Conservation (phyloP, 1,139 yeast genomes). For the Yamadazyma atlantica region DNA sequence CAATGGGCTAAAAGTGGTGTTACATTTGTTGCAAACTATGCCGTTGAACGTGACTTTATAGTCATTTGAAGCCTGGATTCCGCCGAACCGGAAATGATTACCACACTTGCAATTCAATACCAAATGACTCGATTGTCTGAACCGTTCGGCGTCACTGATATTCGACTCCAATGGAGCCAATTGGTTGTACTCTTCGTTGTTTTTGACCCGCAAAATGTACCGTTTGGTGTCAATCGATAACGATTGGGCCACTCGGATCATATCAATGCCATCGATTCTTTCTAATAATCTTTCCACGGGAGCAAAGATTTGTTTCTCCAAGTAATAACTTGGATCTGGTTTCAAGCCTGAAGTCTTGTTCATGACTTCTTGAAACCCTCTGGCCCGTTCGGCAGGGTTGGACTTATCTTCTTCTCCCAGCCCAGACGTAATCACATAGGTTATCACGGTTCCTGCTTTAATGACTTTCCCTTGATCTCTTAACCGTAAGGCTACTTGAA, state of each 20-base stretch:
- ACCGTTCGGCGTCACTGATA: constrained; percentile 79
- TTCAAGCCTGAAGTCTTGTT: constrained; percentile 47
- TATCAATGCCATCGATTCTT: constrained; percentile 84
- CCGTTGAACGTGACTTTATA: constrained; percentile 68
- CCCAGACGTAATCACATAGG: constrained; percentile 69
- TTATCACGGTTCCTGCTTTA: constrained; percentile 86
- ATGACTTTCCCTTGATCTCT: constrained; percentile 79
- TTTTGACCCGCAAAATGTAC: constrained; percentile 51
- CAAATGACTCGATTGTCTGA: constrained; percentile 60
- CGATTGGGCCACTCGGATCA: constrained; percentile 70
- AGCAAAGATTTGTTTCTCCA: constrained; percentile 86
- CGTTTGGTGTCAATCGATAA: constrained; percentile 76
- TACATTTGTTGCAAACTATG: constrained; percentile 66
- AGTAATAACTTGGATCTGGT: constrained; percentile 78
- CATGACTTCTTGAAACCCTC: constrained; percentile 72
- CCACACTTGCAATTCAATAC: constrained; percentile 66
- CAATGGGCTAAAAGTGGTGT: constrained; percentile 47
- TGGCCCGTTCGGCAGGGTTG: constrained; percentile 70
- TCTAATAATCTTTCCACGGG: constrained; percentile 89
- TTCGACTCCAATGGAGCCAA: constrained; percentile 79
- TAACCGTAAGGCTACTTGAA: constrained; percentile 85
- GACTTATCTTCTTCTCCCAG: constrained; percentile 35
- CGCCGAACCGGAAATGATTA: constrained; percentile 64
- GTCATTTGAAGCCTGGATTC: constrained; percentile 61
- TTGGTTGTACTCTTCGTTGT: constrained; percentile 36